Evolutionary conservation across 495 filamentous ascomycete genomes (phyloP), one percentile per base, ranked within the genome.

Genomic region (Hyaloscypha variabilis): DNA sequence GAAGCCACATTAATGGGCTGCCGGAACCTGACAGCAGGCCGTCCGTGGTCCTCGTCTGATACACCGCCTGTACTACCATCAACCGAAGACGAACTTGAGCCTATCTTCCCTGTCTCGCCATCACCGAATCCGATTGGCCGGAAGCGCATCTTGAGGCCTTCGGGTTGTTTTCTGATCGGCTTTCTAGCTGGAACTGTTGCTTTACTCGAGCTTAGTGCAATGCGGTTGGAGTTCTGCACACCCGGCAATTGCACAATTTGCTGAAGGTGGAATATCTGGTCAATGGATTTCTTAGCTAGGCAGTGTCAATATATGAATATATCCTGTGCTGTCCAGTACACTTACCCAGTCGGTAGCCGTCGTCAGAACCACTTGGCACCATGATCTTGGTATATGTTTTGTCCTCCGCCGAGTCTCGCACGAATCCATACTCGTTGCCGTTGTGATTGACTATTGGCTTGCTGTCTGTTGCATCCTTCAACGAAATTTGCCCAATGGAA

Each of bases 141-240:
- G 68, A 81, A 88, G 25, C 85, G 82, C 86, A 89, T 89, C 59
- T 80, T 83, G 62, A 89, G 60, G 46, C 85, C 80, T 66, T 83
- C 84, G 23, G 84, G 84, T 63, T 89, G 87, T 34, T 77, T 79
- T 24, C 77, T 74, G n/a, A 72, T 78, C 23, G 73, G 79, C 58
- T 61, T 71, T 62, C 54, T 71, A 67, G 69, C 69, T 36, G 63
- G 68, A 51, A 73, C 72, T 63, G 46, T 77, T 67, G 71, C 73
- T 28, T 66, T 73, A 23, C 23, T 30, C 6, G 17, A 46, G 39
- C 39, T 46, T 46, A 17, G 11, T 46, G 39, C 19, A n/a, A 52
- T 55, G 56, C 19, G 30, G 53, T 8, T 59, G 4, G 63, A 36
- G 49, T 36, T 49, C 23, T 64, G 17, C 8, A 63, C 50, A 25